Percentiles rank a stretch among this genome's conserved stretches.
These are phyloP conservation scores for Trichoderma sp. DNA, from an alignment of 2,329 filamentous ascomycete species.

Conservation along the genomic window DNA sequence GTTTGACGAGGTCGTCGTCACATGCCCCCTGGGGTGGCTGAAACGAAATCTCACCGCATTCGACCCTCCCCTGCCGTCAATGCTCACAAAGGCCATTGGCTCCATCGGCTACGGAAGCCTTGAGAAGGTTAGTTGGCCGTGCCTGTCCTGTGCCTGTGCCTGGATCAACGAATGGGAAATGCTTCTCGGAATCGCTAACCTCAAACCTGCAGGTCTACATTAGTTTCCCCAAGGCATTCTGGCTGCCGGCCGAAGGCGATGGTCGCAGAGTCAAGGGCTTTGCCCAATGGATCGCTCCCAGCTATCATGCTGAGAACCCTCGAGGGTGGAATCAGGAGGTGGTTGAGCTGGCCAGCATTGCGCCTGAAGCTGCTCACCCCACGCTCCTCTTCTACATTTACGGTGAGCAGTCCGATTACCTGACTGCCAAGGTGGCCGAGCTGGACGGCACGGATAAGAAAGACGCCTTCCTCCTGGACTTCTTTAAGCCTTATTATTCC, in stretches of 20 bases:
- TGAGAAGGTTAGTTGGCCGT: slow-evolving; percentile 56
- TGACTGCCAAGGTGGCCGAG: slow-evolving; percentile 47
- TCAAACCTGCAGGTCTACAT: slow-evolving; percentile 49
- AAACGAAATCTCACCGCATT: slow-evolving; percentile 61
- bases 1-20: slow-evolving; percentile 69
- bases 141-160: background rate
- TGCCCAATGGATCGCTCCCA: slow-evolving; percentile 71
- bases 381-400: slow-evolving; percentile 83
- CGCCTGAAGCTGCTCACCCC: slow-evolving; percentile 60
- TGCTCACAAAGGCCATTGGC: slow-evolving; percentile 60
- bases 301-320: slow-evolving; percentile 62
- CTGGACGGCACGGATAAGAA: slow-evolving; percentile 47
- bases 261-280: slow-evolving; percentile 59
- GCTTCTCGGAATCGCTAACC: background rate
- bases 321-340: slow-evolving; percentile 71
- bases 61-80: slow-evolving; percentile 55
- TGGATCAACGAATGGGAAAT: background rate
- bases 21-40: slow-evolving; percentile 66
- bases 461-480: slow-evolving; percentile 56
- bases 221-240: slow-evolving; percentile 74
- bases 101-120: slow-evolving; percentile 67
- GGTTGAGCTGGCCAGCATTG: slow-evolving; percentile 71
- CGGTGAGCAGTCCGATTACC: slow-evolving; percentile 57
- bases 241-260: slow-evolving; percentile 49
- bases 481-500: slow-evolving; percentile 77